Evolutionary conservation across 352 stramenopile genomes (phyloP), one percentile per base, ranked within the genome.

Genomic region (Phytophthora vignae): DNA sequence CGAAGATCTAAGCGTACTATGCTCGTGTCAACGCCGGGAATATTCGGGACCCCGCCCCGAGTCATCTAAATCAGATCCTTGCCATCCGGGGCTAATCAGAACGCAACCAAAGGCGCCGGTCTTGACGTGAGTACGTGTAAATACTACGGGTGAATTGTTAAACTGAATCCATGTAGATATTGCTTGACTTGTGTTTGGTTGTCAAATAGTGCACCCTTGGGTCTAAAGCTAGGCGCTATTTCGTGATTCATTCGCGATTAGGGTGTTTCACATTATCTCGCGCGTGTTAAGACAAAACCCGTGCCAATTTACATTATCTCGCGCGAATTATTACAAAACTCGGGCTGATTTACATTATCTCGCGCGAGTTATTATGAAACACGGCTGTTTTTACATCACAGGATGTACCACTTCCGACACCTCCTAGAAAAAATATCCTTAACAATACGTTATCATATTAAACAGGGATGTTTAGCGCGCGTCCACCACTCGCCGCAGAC

Each of bases 31-130:
- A 50, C 5, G 11, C 29, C 29, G 55, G 33, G 22, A 9, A 4
- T 25, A 17, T 60, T 19, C 19, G 9, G 4, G 55, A 60, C 19
- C 33, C 36, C 19, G 55, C 19, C 15, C 55, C 55, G 33, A 60
- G 36, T 33, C 33, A 60, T 17, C 40, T 48, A 48, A 48, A 48
- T 48, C 40, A 48, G 40, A 48, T 48, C 40, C 40, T 21, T 48
- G 40, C 40, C 14, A 21, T 48, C 40, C 12, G 40, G 40, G 40
- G 40, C 40, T 48, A 48, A 48, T 48, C 40, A 31, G 27, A 31
- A 31, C 27, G 27, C 40, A 48, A 4, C 4, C 40, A 14, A 48
- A 48, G 12, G 14, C 40, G 12, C 40, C 40, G 40, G 14, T 48
- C 12, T 48, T 14, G 2, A 48, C 40, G 21, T 48, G 40, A 48